phyloP scores from a whole-genome alignment of 1,284 basidiomycete species.

The Fomitopsis schrenkii region DNA sequence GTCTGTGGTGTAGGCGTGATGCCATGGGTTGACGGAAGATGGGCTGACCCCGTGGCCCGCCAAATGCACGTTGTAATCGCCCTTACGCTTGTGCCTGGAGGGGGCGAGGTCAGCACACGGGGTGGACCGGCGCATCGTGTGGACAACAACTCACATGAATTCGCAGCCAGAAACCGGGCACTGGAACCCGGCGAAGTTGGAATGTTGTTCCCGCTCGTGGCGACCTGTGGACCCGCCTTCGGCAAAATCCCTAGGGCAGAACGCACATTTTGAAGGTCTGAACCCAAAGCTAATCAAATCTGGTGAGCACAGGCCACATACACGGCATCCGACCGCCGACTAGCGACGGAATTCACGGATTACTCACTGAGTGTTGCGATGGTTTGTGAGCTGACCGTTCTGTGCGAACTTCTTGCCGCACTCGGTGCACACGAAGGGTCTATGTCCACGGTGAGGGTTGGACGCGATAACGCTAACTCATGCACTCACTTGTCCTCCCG shows the following conservation, averaged over 20 bases:
- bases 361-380: conserved; percentile 54
- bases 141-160: background rate
- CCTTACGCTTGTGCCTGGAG: conserved; percentile 11
- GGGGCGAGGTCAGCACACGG: background rate
- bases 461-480: background rate
- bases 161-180: conserved; percentile 8
- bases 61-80: conserved; percentile 11
- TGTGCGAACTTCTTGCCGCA: conserved; percentile 54
- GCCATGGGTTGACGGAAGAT: background rate
- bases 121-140: background rate
- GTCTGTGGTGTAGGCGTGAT: background rate
- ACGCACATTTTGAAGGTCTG: conserved; percentile 48
- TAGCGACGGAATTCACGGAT: background rate
- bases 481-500: background rate
- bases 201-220: conserved; percentile 14
- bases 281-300: conserved; percentile 37
- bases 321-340: background rate
- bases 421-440: conserved; percentile 9
- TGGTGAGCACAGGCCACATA: background rate
- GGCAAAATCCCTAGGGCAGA: conserved; percentile 44
- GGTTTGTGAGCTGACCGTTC: conserved; percentile 49
- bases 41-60: background rate
- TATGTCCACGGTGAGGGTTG: background rate
- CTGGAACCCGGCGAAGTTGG: conserved; percentile 2
- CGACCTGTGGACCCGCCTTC: conserved; percentile 53